Evolutionary conservation across 2,329 filamentous ascomycete genomes (phyloP), one percentile per base, ranked within the genome.

Genomic region (Fusarium sp.): DNA sequence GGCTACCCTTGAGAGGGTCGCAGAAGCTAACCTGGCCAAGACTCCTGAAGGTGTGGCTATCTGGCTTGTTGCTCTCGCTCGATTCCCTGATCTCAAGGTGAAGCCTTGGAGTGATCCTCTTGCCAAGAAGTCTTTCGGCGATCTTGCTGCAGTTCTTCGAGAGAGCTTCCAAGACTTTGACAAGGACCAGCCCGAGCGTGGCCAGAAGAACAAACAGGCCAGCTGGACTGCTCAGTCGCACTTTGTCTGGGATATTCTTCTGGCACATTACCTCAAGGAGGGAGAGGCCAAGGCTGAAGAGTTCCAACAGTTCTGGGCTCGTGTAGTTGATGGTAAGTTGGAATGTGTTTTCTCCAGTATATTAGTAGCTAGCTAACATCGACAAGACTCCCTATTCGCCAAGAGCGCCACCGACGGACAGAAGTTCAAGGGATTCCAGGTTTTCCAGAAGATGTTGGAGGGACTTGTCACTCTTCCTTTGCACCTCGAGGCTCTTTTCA

Each of bases 41-140:
- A 95, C 94, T 0, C 91, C 94, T 0, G 95, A 98, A 78, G 95
- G 94, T 9, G 89, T 98, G 23, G 93, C 93, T 1, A 88, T 98
- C 59, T 98, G 94, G 94, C 84, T 98, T 32, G 87, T 88, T 7
- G 87, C 92, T 3, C 85, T 88, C 66, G 86, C 87, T 54, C 82
- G 82, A 21, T 93, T 92, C 72, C 87, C 91, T 0, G 82, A 86
- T 10, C 83, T 91, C 57, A 87, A 88, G 51, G 83, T 86, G 27
- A 90, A 91, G 69, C 85, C 93, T 3, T 97, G 94, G 94, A 86
- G 88, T 51, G 89, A 96, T 74, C 94, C 94, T 4, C 80, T 98
- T 48, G 87, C 89, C 18, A 83, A 85, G 6, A 89, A 91, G 69
- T 90, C 94, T 54, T 84, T 93, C 23, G 82, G 86, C 7, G 86